A percentile compares a stretch with the other conserved stretches of the same genome.
Conservation (phyloP, 2,329 filamentous ascomycete species). For the Corynespora cassiicola region DNA sequence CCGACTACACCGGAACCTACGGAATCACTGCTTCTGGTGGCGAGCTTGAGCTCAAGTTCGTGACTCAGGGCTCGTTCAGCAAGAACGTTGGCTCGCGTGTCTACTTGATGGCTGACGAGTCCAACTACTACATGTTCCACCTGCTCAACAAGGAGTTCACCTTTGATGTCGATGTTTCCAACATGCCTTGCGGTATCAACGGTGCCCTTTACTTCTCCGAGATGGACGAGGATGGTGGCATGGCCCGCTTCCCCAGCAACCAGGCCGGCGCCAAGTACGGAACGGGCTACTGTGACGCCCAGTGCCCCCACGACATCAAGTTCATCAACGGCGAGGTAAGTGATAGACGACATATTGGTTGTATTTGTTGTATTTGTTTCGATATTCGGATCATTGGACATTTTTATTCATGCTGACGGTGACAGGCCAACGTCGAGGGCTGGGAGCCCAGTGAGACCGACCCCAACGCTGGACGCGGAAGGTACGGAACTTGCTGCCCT, state of each 20-base stretch:
- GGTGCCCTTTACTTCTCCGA: conserved; percentile 70
- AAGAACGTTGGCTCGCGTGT: conserved; percentile 37
- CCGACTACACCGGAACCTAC: conserved; percentile 37
- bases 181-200: conserved; percentile 70
- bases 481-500: conserved; percentile 66
- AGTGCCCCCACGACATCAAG: conserved; percentile 52
- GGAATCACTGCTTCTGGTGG: conserved; percentile 57
- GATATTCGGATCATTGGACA: background rate
- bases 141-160: conserved; percentile 35
- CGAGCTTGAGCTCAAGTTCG: conserved; percentile 60
- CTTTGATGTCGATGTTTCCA: conserved; percentile 54
- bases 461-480: conserved; percentile 57
- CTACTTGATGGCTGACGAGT: conserved; percentile 34
- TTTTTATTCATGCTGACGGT: conserved; percentile 7
- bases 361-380: background rate
- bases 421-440: conserved; percentile 59
- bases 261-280: conserved; percentile 60
- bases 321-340: conserved; percentile 55
- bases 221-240: conserved; percentile 67
- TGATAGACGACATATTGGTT: conserved; percentile 17
- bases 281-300: conserved; percentile 48
- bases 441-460: conserved; percentile 60
- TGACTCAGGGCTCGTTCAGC: conserved; percentile 52
- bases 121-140: conserved; percentile 34
- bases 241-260: conserved; percentile 53